A percentile compares a stretch with the other conserved stretches of the same genome.
phyloP scores from a whole-genome alignment of 2,329 filamentous ascomycete species.

The Parascedosporium putredinis region DNA sequence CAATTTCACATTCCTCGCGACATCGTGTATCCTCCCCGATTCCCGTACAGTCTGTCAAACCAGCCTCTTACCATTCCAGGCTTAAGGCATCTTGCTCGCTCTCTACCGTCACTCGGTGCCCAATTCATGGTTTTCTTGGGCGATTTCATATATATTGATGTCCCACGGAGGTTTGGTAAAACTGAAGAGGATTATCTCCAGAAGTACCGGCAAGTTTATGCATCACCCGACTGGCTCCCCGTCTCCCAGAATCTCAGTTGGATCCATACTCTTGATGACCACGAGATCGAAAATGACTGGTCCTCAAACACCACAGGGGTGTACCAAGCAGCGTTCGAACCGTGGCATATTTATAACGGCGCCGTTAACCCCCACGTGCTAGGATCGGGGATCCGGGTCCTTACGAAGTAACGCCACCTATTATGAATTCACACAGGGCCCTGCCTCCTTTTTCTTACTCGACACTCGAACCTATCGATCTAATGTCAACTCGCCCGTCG shows the following conservation, averaged over 20 bases:
- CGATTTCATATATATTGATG: slow-evolving; percentile 86
- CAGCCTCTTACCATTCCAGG: slow-evolving; percentile 77
- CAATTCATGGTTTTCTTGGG: slow-evolving; percentile 77
- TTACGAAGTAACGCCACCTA: slow-evolving; percentile 56
- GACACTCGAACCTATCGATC: slow-evolving; percentile 86
- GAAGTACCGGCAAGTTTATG: slow-evolving; percentile 93
- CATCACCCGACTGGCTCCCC: slow-evolving; percentile 79
- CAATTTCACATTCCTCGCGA: slow-evolving; percentile 81
- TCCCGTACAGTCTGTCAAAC: slow-evolving; percentile 78
- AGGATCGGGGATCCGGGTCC: slow-evolving; percentile 33
- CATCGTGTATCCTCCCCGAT: slow-evolving; percentile 81
- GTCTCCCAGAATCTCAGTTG: slow-evolving; percentile 76
- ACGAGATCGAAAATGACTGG: slow-evolving; percentile 96
- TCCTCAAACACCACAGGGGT: slow-evolving; percentile 69
- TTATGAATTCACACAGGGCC: slow-evolving; percentile 81
- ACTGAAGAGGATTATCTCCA: slow-evolving; percentile 68
- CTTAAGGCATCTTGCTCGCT: slow-evolving; percentile 63
- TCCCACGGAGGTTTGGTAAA: slow-evolving; percentile 68
- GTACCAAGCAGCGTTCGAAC: slow-evolving; percentile 69
- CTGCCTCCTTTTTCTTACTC: slow-evolving; percentile 87
- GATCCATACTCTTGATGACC: slow-evolving; percentile 95
- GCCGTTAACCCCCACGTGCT: slow-evolving; percentile 70
- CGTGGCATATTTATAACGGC: slow-evolving; percentile 79
- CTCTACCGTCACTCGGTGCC: slow-evolving; percentile 59
- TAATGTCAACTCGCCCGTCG: slow-evolving; percentile 47